Evolutionary conservation across 1,139 yeast genomes (phyloP), one percentile per base, ranked within the genome.

Genomic region (Lodderomyces orthopsilosis): DNA sequence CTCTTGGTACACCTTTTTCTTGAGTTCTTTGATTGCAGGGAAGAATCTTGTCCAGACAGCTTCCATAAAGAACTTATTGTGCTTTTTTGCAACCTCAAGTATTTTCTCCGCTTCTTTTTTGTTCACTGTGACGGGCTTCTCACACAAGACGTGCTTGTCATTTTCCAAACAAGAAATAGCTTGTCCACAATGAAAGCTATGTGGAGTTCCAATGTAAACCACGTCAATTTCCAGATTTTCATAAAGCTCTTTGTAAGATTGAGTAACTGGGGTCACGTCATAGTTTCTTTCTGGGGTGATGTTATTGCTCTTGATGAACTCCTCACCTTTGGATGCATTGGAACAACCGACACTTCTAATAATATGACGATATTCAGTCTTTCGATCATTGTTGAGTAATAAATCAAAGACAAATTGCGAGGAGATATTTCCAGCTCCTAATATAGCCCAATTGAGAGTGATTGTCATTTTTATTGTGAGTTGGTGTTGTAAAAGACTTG

Each of bases 11-110:
- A 81, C 54, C 46, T 66, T 59, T 28, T 65, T 47, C 47, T 69
- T 63, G 43, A 79, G 60, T 23, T 64, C 64, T 21, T 56, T 46
- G 32, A 74, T 64, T 15, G 77, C 53, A 1, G 86, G 86, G 65
- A 81, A 76, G 55, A 76, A 81, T 40, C 85, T 65, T 2, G 85
- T 77, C 87, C 87, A 81, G 43, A 81, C 74, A 2, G 79, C 86
- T 56, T 81, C 87, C 84, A 81, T 76, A 43, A 80, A 63, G 51
- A 75, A 80, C 41, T 73, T 63, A 2, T 66, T 61, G 54, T 74
- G 69, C 41, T 61, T 53, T 49, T 63, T 62, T 10, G 85, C 86
- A 41, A 72, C 65, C 2, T 58, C 66, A 39, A 73, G 60, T 14
- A 81, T 55, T 36, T 68, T 72, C 24, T 63, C 55, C 8, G 80